Conservation (phyloP, 2,329 filamentous ascomycete species). For the Ophiostoma quercus region DNA sequence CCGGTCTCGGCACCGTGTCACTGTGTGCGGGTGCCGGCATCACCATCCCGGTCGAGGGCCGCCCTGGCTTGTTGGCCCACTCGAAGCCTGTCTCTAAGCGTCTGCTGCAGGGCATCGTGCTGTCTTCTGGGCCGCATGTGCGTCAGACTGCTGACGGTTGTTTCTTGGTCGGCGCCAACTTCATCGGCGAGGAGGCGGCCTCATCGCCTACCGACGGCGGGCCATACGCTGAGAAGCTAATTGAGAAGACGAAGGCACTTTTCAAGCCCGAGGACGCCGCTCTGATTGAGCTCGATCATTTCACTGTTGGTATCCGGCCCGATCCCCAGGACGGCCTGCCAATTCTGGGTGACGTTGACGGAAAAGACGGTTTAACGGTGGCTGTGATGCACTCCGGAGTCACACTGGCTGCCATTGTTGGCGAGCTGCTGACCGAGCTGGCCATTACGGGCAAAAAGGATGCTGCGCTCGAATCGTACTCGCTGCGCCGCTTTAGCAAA, state of each 20-base stretch:
- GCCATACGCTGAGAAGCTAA: constrained; percentile 28
- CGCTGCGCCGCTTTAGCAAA: constrained; percentile 19
- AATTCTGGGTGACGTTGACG: constrained; percentile 30
- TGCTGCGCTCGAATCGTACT: constrained; percentile 5
- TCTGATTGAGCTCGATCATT: constrained; percentile 31
- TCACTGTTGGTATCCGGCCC: constrained; percentile 32
- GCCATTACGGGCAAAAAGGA: constrained; percentile 20
- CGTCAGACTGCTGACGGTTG: constrained; percentile 33
- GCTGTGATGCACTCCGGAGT: constrained; percentile 35
- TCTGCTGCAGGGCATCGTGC: constrained; percentile 29
- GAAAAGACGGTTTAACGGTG: constrained; percentile 31
- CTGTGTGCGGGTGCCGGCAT: constrained; percentile 30
- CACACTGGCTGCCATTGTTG: constrained; percentile 30
- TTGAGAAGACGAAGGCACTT: constrained; percentile 27
- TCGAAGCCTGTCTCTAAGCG: constrained; percentile 28
- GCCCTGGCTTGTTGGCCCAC: constrained; percentile 33
- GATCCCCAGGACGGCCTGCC: constrained; percentile 32
- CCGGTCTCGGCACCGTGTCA: constrained; percentile 31
- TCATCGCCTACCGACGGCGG: constrained; percentile 24
- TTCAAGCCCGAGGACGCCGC: constrained; percentile 22
- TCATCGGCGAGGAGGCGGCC: constrained; percentile 26
- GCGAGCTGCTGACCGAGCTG: constrained; percentile 24
- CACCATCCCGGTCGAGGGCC: constrained; percentile 28
- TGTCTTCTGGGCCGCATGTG: constrained; percentile 31
- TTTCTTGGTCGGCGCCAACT: constrained; percentile 30